Evolutionary conservation across 2,329 filamentous ascomycete genomes (phyloP).

Genomic region (Cladorrhinum sp.): DNA sequence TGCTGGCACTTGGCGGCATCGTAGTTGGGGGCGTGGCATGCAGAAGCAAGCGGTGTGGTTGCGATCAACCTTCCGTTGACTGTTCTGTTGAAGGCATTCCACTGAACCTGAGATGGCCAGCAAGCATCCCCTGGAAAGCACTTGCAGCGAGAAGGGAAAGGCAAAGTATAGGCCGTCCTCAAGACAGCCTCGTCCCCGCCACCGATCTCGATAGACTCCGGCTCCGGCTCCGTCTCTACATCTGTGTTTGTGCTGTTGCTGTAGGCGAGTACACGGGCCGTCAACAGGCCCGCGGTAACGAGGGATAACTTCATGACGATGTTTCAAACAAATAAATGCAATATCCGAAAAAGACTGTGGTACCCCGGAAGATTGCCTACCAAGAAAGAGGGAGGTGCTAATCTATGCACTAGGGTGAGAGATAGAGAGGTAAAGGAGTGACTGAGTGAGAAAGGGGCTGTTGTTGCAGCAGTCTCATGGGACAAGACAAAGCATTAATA

Average conservation of each 20-base stretch:
- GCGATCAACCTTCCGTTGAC: slow-evolving; percentile 48
- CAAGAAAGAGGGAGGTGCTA: neutral
- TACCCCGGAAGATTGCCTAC: slow-evolving; percentile 5
- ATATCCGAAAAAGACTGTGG: slow-evolving; percentile 1
- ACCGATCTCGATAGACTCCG: no score
- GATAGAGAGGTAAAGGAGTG: neutral
- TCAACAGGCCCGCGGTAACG: slow-evolving; percentile 19
- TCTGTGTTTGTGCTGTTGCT: neutral
- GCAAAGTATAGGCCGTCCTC: neutral
- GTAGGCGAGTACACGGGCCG: slow-evolving; percentile 12
- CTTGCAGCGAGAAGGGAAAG: slow-evolving; percentile 33
- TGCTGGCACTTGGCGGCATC: slow-evolving; percentile 42
- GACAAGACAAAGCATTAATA: no score
- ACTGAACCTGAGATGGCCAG: slow-evolving; percentile 45
- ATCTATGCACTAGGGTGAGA: neutral
- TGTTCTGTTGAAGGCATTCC: slow-evolving; percentile 46
- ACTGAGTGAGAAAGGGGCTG: neutral
- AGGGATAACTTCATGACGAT: slow-evolving; percentile 20
- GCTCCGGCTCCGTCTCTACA: neutral
- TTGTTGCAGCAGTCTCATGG: neutral
- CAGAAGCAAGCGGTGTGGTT: slow-evolving; percentile 44
- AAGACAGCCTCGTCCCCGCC: neutral
- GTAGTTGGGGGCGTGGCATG: slow-evolving; percentile 39
- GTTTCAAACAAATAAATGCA: slow-evolving; percentile 2
- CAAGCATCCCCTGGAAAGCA: slow-evolving; percentile 48